phyloP scores from a whole-genome alignment of 306 rosid genomes.

The Vigna trinervia region DNA sequence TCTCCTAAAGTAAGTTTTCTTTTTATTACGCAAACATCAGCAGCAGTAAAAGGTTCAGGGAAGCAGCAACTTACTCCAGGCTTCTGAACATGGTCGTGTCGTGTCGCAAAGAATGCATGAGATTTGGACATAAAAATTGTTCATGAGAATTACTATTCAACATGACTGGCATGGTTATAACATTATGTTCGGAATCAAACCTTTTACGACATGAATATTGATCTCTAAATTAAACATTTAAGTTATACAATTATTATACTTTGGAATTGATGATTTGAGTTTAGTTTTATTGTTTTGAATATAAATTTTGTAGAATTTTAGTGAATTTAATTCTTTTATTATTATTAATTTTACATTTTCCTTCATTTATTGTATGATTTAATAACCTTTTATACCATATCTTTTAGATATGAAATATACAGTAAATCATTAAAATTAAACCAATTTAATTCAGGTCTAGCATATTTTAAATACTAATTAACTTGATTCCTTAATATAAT shows the following conservation, averaged over 20 bases:
- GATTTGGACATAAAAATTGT: background rate
- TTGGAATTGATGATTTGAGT: too few species aligned
- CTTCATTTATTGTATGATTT: background rate
- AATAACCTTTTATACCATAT: background rate
- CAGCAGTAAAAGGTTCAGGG: conserved; percentile 38
- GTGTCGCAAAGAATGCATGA: conserved; percentile 2
- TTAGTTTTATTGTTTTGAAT: too few species aligned
- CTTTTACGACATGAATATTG: too few species aligned
- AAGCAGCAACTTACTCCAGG: conserved; percentile 16
- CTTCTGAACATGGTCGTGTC: background rate
- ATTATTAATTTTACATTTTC: background rate
- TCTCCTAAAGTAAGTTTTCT: conserved; percentile 56
- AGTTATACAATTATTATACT: too few species aligned
- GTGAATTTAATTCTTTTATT: too few species aligned
- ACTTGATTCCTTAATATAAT: background rate
- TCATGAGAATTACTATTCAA: background rate
- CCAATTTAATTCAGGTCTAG: background rate
- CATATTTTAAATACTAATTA: background rate
- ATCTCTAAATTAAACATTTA: too few species aligned
- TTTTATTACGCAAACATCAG: conserved; percentile 44
- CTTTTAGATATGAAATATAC: background rate
- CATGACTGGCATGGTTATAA: too few species aligned
- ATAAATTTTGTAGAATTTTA: background rate
- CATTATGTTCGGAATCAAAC: too few species aligned
- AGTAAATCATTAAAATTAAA: background rate